Base-by-base conservation (phyloP, 192 early-diverging fungal genomes). In the Coemansia sp. region DNA sequence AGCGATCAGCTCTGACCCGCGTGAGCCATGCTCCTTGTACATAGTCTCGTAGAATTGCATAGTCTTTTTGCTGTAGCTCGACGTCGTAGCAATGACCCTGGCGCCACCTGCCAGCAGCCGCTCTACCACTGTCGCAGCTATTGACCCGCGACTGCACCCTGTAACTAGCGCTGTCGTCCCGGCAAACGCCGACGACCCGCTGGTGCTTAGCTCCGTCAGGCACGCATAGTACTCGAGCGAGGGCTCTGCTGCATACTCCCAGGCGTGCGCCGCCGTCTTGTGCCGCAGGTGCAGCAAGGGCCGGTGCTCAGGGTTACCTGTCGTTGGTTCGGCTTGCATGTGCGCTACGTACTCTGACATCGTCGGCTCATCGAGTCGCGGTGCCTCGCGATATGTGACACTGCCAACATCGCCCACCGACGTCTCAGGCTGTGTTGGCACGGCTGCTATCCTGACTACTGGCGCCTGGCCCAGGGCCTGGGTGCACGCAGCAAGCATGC, bases 111-210 rank as follows among this genome's bases (percentile, higher is more conserved):
- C 86, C 22, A 98, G 82, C 62, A 97, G 84, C 31, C 90, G 90
- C 84, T 92, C 88, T 58, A 98, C 82, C 49, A 96, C 81, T 66
- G 93, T 87, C 22, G 93, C 87, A 70, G 92, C 96, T 72, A 98
- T 98, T 0, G 95, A 97, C 62, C 89, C 95, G 58, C 87, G 88
- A 76, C 95, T 93, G 74, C 92, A 92, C 63, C 96, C 96, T 36
- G 95, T 98, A 46, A 97, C 87, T 29, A 98, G 88, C 38, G 90
- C 94, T 67, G 88, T 88, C 73, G 86, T 89, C 69, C 90, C 85
- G 68, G 89, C 89, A 80, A 94, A 97, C 13, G 93, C 89, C 61
- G 92, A 40, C 36, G 75, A 73, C 93, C 96, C 27, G 12, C 88
- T 86, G 63, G 92, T 89, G 61, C 91, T 84, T 70, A 90, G 75